These are phyloP conservation scores for Salvia hispanica DNA, from an alignment of 257 asterid species.

Conservation along the genomic window DNA sequence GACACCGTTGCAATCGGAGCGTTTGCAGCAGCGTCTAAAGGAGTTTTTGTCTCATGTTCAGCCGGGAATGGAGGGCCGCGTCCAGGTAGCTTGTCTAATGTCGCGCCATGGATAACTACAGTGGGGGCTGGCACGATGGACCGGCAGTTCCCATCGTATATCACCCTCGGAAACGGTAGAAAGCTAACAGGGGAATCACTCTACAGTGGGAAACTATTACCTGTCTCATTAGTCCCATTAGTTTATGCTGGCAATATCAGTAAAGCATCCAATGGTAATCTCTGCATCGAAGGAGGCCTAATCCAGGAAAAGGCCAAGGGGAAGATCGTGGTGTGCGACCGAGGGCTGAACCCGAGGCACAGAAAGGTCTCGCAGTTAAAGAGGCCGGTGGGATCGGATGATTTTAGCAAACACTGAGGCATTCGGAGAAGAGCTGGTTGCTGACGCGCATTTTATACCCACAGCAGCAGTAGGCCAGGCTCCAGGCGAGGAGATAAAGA, in stretches of 20 bases:
- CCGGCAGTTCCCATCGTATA: slow-evolving; percentile 63
- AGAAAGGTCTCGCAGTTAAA: slow-evolving; percentile 59
- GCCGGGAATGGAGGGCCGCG: slow-evolving; percentile 75
- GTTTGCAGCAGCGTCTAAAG: slow-evolving; percentile 58
- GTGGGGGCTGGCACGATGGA: slow-evolving; percentile 80
- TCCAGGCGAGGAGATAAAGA: slow-evolving; percentile 51
- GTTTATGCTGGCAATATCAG: slow-evolving; percentile 64
- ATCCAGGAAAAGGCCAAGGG: slow-evolving; percentile 59
- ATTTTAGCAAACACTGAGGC: slow-evolving; percentile 57
- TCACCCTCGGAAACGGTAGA: slow-evolving; percentile 56
- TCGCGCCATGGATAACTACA: slow-evolving; percentile 79
- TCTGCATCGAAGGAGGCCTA: slow-evolving; percentile 53
- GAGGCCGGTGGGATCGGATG: slow-evolving; percentile 68
- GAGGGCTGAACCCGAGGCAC: slow-evolving; percentile 56
- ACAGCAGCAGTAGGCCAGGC: slow-evolving; percentile 54
- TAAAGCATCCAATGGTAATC: slow-evolving; percentile 43
- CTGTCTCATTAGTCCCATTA: slow-evolving; percentile 39
- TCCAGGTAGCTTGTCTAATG: slow-evolving; percentile 53
- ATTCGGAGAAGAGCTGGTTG: slow-evolving; percentile 63
- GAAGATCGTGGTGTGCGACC: slow-evolving; percentile 66
- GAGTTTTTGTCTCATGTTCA: slow-evolving; percentile 73
- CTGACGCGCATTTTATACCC: slow-evolving; percentile 70
- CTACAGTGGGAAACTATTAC: slow-evolving; percentile 52
- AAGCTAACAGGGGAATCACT: slow-evolving; percentile 56
- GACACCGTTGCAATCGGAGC: slow-evolving; percentile 70